Evolutionary conservation across 495 filamentous ascomycete genomes (phyloP).

Genomic region (Neohortaea acidophila): DNA sequence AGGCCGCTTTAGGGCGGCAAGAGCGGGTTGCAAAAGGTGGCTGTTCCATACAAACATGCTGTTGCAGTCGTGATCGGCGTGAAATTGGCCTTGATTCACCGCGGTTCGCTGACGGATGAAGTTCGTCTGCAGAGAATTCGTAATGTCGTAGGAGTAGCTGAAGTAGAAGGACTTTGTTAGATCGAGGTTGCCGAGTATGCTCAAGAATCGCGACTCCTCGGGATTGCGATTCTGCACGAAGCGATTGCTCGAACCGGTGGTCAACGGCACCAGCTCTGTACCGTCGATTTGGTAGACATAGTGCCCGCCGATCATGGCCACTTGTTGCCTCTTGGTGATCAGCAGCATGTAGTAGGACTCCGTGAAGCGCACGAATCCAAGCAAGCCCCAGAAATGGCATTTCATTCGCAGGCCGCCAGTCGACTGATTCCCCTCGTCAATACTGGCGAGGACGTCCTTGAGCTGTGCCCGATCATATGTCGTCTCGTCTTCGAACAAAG

Average conservation of each 20-base stretch:
- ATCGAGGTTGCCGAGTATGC: conserved; percentile 81
- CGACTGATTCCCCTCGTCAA: conserved; percentile 87
- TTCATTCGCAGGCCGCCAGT: conserved; percentile 83
- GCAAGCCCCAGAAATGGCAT: conserved; percentile 81
- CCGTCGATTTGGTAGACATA: conserved; percentile 90
- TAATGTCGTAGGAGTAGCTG: conserved; percentile 96
- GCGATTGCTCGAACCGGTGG: conserved; percentile 43
- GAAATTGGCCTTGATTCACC: conserved; percentile 45
- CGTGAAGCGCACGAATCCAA: conserved; percentile 92
- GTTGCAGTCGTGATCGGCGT: conserved; percentile 51
- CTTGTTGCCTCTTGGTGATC: conserved; percentile 88
- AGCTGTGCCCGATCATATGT: conserved; percentile 88
- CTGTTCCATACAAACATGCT: conserved; percentile 98
- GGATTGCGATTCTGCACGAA: conserved; percentile 67
- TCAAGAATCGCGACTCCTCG: conserved; percentile 78
- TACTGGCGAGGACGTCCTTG: conserved; percentile 78
- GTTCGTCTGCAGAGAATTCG: conserved; percentile 81
- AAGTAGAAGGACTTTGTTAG: conserved; percentile 88
- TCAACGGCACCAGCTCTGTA: conserved; percentile 84
- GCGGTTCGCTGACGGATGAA: conserved; percentile 65
- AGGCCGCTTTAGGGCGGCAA: conserved; percentile 52
- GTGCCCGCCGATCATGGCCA: conserved; percentile 90
- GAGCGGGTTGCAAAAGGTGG: conserved; percentile 67
- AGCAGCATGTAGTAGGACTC: conserved; percentile 95
- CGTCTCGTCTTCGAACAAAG: conserved; percentile 81